Evolutionary conservation across 306 rosid genomes (phyloP).

Genomic region (Quercus suber): DNA sequence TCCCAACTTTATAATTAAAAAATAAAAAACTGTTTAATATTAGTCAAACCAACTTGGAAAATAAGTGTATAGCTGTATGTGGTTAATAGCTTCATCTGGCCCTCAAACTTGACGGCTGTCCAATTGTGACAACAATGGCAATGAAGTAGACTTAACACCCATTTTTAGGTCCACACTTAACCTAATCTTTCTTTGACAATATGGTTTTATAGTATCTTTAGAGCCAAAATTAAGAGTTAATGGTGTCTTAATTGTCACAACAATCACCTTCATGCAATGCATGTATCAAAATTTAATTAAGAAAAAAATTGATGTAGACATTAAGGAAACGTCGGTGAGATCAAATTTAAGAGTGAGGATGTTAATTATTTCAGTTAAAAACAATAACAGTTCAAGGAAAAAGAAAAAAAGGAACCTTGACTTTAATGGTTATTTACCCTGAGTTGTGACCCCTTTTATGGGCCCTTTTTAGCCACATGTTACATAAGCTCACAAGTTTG

Average conservation of each 20-base stretch:
- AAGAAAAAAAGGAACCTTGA: neutral
- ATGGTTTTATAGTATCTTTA: neutral
- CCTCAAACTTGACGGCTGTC: neutral
- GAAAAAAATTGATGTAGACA: neutral
- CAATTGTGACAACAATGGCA: neutral
- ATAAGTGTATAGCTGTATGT: neutral
- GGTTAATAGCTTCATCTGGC: neutral
- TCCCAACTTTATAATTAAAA: neutral
- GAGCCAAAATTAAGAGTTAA: neutral
- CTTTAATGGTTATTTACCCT: neutral
- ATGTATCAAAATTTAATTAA: neutral
- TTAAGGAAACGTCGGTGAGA: neutral
- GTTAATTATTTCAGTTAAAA: neutral
- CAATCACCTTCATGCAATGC: neutral
- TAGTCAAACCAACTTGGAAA: neutral
- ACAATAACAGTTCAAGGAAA: neutral
- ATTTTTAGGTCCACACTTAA: slow-evolving; percentile 8
- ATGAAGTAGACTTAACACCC: slow-evolving; percentile 33
- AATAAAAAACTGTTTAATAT: neutral
- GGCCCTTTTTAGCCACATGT: neutral
- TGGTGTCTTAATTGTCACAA: neutral
- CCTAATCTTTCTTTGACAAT: neutral
- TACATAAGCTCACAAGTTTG: neutral
- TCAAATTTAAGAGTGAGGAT: neutral
- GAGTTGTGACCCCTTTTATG: neutral